Base-by-base conservation (phyloP, 179 eudicot species). In the Silene coronaria region DNA sequence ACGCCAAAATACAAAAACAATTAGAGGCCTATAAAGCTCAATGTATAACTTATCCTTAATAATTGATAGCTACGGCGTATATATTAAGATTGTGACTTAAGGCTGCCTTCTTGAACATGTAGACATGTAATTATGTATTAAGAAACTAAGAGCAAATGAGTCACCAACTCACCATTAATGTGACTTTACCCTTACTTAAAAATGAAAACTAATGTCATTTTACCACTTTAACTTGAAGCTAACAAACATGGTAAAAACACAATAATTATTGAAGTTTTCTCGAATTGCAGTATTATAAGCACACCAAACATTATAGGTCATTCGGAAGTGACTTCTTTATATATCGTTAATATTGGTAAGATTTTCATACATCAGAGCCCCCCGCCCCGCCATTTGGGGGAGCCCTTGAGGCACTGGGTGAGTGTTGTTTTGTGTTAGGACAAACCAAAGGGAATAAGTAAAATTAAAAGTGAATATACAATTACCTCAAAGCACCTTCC, bases 401-500 rank as follows among this genome's bases (percentile, higher is more conserved):
- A 16, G 57, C 57, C 57, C 57, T 51, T 51, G 57, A 51, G 19
- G 57, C 57, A 51, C 4, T 51, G 57, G 7, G 7, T 53, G 58
- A n/a, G 21, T 17, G 58, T 53, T 53, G 21, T 14, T 53, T 7
- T 53, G 57, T 6, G 57, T 53, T 53, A 53, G 5, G 7, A n/a
- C 58, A 17, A 53, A 51, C 16, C 21, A 14, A 42, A 53, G 51
- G 28, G 3, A 36, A 55, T 6, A 70, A 67, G 23, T 4, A 77
- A 77, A 19, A 26, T 48, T 71, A 62, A 78, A 74, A 14, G 62
- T 5, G 66, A 58, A 17, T 14, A 64, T 45, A 64, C 38, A 69
- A 57, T 67, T 74, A 93, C 98, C 98, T 94, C 92, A 5, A 86
- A 86, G 84, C 98, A 94, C 87, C 98, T 89, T 79, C 98, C 98